phyloP scores from a whole-genome alignment of 1,284 basidiomycete genomes.

The Puccinia novopanici region DNA sequence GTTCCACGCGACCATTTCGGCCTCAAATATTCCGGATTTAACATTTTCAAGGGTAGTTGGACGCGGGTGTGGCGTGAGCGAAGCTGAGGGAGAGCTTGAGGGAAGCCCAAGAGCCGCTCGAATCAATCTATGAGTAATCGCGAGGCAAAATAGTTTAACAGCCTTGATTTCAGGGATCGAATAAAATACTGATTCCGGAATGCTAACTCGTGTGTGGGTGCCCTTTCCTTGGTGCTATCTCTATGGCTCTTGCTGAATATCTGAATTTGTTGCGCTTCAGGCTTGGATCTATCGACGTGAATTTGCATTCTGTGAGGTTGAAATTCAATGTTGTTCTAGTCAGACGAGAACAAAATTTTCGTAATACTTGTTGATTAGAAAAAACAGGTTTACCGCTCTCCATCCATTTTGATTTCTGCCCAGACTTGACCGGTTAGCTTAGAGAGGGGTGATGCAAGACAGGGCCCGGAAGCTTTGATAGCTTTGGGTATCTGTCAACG shows the following conservation, averaged over 20 bases:
- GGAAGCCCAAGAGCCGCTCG: constrained; percentile 66
- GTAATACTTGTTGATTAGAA: neutral
- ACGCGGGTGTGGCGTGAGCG: constrained; percentile 13
- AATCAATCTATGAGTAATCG: constrained; percentile 64
- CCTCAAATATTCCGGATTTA: constrained; percentile 70
- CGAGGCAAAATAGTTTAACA: neutral
- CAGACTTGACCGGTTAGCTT: constrained; percentile 63
- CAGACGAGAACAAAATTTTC: neutral
- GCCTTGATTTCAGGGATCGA: neutral
- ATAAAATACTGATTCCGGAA: neutral
- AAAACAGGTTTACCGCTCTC: constrained; percentile 67
- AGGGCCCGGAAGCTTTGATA: constrained; percentile 66
- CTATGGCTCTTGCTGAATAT: constrained; percentile 83
- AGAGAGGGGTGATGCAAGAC: constrained; percentile 49
- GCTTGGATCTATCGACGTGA: constrained; percentile 67
- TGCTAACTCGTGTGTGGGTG: constrained; percentile 69
- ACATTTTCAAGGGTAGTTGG: neutral
- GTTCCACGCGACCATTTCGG: constrained; percentile 81
- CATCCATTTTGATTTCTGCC: constrained; percentile 88
- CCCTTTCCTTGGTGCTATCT: constrained; percentile 73
- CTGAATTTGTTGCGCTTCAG: constrained; percentile 64
- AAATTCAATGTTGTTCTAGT: neutral
- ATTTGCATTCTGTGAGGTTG: constrained; percentile 68
- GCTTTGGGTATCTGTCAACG: constrained; percentile 75
- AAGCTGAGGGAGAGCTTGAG: constrained; percentile 40